phyloP scores from a whole-genome alignment of 108 stramenopile genomes.

The Asterionellopsis glacialis region DNA sequence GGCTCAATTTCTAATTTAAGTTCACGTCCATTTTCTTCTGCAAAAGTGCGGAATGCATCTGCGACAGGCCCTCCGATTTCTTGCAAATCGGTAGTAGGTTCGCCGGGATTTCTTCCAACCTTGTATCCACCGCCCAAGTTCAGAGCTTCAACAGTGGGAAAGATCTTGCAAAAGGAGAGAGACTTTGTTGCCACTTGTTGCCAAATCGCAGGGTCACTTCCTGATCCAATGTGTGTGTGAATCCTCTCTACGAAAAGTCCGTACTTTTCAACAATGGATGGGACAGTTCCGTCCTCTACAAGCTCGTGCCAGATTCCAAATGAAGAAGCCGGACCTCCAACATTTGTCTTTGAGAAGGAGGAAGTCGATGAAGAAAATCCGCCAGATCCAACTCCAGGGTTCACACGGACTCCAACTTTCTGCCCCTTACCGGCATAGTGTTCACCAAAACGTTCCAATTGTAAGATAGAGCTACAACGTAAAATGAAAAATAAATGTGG shows the following conservation, averaged over 20 bases:
- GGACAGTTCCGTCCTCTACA: constrained; percentile 78
- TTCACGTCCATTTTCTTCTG: constrained; percentile 85
- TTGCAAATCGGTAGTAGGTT: constrained; percentile 90
- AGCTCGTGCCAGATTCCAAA: constrained; percentile 94
- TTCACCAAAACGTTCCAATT: constrained; percentile 86
- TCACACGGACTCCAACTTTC: constrained; percentile 92
- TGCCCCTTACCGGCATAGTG: constrained; percentile 72
- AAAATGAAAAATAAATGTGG: background rate
- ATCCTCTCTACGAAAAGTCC: constrained; percentile 89
- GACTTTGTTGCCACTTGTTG: constrained; percentile 87
- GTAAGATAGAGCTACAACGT: constrained; percentile 74
- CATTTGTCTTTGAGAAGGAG: constrained; percentile 92
- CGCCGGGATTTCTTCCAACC: constrained; percentile 91
- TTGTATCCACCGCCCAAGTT: constrained; percentile 99
- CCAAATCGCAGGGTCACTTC: constrained; percentile 96
- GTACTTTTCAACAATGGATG: constrained; percentile 83
- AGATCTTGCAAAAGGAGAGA: constrained; percentile 82
- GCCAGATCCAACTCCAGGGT: constrained; percentile 96
- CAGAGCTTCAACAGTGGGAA: constrained; percentile 77
- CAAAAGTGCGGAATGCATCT: constrained; percentile 85
- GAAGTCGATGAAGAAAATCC: constrained; percentile 90
- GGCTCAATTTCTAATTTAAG: constrained; percentile 96
- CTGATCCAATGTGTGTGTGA: constrained; percentile 98
- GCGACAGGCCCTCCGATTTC: constrained; percentile 89
- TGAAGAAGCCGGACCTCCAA: constrained; percentile 93